Evolutionary conservation across 1,284 basidiomycete genomes (phyloP), one percentile per base, ranked within the genome.

Genomic region (Trichosporon asahii): DNA sequence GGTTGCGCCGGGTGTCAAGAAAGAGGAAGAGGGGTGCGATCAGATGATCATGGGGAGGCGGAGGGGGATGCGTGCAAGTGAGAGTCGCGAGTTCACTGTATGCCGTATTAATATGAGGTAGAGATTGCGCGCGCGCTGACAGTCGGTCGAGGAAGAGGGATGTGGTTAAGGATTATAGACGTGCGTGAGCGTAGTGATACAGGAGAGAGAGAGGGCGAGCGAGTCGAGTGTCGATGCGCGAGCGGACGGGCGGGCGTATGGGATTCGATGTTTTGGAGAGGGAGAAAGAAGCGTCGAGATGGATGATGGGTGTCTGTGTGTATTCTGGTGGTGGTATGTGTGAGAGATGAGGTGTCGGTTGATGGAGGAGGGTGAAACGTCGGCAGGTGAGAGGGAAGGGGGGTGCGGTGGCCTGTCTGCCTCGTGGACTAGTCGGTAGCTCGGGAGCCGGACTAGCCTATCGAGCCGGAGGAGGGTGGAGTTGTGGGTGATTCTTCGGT

Each of bases 281-380:
- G 14, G 49, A 53, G n/a, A 23, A 53, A 25, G 49, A 53, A 53
- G 49, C 49, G 44, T 46, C 44, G 49, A 25, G 49, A 53, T 53
- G 49, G 49, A 53, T 53, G 49, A 53, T 53, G 49, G 49, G 49
- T 53, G 49, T 53, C 49, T 53, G 49, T 53, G 49, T 53, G 49
- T 53, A 53, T 53, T 23, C 21, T 53, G n/a, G 46, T 49, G 46
- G 46, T 49, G 46, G 21, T 49, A 49, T 49, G 46, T 49, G 46
- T 53, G 49, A 53, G 49, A 53, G 23, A n/a, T n/a, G n/a, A 8
- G 23, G 49, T 53, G 49, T 53, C 49, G 49, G 49, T 53, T 53
- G 49, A 53, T 53, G 49, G 49, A 53, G 18, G 46, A 49, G 23
- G 49, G 49, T 53, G 49, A 53, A 53, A 53, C 49, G 49, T 53